Base-by-base conservation (phyloP, 345 rosid species). In the Dipteronia sinensis region DNA sequence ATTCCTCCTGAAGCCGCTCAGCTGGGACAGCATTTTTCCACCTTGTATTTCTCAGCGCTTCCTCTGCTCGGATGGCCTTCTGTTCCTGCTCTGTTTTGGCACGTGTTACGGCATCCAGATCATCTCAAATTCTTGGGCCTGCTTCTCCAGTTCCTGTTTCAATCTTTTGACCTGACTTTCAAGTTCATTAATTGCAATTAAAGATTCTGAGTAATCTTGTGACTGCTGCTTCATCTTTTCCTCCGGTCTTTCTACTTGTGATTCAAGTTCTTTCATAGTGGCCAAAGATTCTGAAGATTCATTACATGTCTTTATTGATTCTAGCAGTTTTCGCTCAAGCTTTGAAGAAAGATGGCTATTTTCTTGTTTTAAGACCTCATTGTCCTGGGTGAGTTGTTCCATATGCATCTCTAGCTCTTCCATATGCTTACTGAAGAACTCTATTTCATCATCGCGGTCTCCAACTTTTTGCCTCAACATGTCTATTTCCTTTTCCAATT, bases 61-160 rank as follows among this genome's bases (percentile, higher is more conserved):
- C 99, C 86, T 96, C 99, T 64, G 99, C 94, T 73, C 69, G 75
- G 79, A 93, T 94, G 70, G 98, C 98, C 82, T 93, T 91, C 71
- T 94, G 92, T 84, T 96, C 98, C 84, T 91, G 91, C 77, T 88
- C 89, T 1, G 87, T 80, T 82, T 87, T 96, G 76, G 84, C 90
- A 31, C 23, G 67, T 76, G 83, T 91, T 86, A 89, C 62, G 64
- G 84, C 87, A 44, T 88, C 94, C 59, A 96, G 80, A 76, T 92
- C 98, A 77, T 88, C 92, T 93, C 92, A 81, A 88, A 96, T 19
- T 80, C 88, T 22, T 83, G 84, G 59, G 90, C 74, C 83, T 83
- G 98, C 77, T 82, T 84, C 76, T 92, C 92, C 71, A 89, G 46
- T 77, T 91, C 98, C 78, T 81, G 86, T 79, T 86, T 90, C 74